Percentiles rank a stretch among this genome's conserved stretches.
phyloP scores from a whole-genome alignment of 179 eudicot genomes.

The Carnegiea gigantea region DNA sequence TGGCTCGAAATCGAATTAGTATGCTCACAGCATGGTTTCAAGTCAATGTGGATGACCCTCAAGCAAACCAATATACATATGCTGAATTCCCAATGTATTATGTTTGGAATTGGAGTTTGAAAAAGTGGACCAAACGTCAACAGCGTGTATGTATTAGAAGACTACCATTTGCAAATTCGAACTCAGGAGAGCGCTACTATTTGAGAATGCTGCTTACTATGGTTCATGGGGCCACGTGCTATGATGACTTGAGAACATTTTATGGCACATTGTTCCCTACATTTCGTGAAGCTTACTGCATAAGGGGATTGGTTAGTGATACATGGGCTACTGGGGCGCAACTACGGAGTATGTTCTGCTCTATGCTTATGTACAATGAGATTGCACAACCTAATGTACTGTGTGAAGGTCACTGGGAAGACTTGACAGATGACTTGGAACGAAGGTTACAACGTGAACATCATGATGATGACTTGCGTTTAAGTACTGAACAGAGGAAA shows the following conservation, averaged over 20 bases:
- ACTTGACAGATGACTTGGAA: too few relatives aligned
- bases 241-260: neutral
- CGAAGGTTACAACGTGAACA: too few relatives aligned
- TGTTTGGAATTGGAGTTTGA: neutral
- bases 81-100: neutral
- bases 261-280: neutral
- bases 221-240: neutral
- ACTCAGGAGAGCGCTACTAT: neutral
- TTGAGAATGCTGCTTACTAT: neutral
- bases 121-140: neutral
- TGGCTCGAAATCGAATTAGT: neutral
- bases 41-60: neutral
- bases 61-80: neutral
- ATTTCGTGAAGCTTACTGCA: neutral
- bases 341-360: too few relatives aligned
- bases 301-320: neutral
- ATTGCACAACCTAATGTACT: too few relatives aligned
- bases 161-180: neutral
- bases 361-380: too few relatives aligned
- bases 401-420: too few relatives aligned
- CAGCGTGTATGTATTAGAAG: neutral
- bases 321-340: too few relatives aligned
- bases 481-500: too few relatives aligned
- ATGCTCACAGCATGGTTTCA: neutral
- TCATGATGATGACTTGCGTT: too few relatives aligned